Conservation (phyloP, 352 stramenopile species). For the Globisporangium rhizosaccharum region DNA sequence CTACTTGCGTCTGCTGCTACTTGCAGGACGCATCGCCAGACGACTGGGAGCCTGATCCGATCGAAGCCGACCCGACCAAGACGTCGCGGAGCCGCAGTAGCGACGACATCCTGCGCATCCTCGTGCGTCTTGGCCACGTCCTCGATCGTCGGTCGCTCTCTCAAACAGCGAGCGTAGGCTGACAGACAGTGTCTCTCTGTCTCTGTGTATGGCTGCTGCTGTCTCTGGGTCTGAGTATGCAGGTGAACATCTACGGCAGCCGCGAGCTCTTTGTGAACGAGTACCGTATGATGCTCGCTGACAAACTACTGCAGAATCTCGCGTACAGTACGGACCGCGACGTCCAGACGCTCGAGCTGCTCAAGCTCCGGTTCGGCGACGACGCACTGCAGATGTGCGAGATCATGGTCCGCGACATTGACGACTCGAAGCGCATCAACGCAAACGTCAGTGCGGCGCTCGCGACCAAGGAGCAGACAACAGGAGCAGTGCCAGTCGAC, state of each 20-base stretch:
- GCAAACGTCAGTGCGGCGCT: conserved; percentile 76
- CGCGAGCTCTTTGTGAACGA: conserved; percentile 99
- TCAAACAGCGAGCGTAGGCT: background rate
- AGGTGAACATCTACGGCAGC: conserved; percentile 97
- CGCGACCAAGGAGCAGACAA: conserved; percentile 5
- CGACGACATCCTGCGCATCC: conserved; percentile 95
- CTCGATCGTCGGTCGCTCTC: background rate
- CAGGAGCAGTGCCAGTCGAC: conserved; percentile 44
- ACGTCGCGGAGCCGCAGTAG: conserved; percentile 71
- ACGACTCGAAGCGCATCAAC: conserved; percentile 95
- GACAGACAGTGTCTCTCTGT: background rate
- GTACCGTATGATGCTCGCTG: conserved; percentile 96
- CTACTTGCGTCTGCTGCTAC: background rate
- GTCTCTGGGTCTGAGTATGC: background rate
- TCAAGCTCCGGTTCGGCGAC: conserved; percentile 97
- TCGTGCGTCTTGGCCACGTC: conserved; percentile 42
- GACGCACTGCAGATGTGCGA: conserved; percentile 93
- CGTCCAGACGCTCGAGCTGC: conserved; percentile 93
- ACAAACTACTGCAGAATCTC: conserved; percentile 93
- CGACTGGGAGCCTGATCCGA: conserved; percentile 89
- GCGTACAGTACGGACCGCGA: conserved; percentile 94
- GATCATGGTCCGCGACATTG: conserved; percentile 98
- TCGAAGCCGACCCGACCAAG: conserved; percentile 81
- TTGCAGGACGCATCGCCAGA: conserved; percentile 68
- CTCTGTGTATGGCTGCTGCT: background rate